Conservation (phyloP, 2,329 filamentous ascomycete genomes). For the Pseudogymnoascus sp. region DNA sequence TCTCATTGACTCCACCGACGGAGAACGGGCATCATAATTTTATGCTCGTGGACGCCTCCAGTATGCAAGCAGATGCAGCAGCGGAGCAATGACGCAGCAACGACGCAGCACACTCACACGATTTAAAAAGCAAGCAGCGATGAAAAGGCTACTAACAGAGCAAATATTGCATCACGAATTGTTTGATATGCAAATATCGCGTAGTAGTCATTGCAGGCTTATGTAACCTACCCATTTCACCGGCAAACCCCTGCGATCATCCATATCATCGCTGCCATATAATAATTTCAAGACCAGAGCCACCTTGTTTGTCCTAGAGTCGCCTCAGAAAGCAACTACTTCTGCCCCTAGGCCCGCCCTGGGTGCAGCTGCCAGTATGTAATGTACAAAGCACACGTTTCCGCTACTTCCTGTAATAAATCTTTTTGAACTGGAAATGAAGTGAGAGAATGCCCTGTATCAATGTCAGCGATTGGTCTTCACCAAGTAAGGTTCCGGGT, state of each 20-base stretch:
- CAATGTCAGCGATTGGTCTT: not conserved
- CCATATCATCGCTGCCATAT: not conserved
- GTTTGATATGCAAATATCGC: not conserved
- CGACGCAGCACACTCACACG: not conserved
- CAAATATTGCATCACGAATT: constrained; percentile 2
- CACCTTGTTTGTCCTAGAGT: not conserved
- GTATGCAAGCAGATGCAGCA: not conserved
- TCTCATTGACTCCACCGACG: not conserved
- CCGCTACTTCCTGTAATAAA: constrained; percentile 49
- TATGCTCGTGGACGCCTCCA: not conserved
- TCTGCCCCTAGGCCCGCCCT: not conserved
- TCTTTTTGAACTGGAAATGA: constrained; percentile 97
- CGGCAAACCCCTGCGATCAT: not conserved
- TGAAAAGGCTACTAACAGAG: constrained; percentile 5
- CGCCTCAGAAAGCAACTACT: not conserved
- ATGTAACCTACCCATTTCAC: not conserved
- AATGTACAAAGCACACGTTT: constrained; percentile 3
- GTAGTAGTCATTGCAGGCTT: not conserved
- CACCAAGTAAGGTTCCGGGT: not conserved
- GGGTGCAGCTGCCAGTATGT: not conserved
- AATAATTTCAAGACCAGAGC: not conserved
- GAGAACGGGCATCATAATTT: not conserved
- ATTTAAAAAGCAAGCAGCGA: not conserved
- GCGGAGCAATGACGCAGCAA: not conserved
- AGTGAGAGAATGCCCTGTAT: constrained; percentile 82